Evolutionary conservation across 2,329 filamentous ascomycete species (phyloP).

Genomic region (Chaetomiaceae sp.): DNA sequence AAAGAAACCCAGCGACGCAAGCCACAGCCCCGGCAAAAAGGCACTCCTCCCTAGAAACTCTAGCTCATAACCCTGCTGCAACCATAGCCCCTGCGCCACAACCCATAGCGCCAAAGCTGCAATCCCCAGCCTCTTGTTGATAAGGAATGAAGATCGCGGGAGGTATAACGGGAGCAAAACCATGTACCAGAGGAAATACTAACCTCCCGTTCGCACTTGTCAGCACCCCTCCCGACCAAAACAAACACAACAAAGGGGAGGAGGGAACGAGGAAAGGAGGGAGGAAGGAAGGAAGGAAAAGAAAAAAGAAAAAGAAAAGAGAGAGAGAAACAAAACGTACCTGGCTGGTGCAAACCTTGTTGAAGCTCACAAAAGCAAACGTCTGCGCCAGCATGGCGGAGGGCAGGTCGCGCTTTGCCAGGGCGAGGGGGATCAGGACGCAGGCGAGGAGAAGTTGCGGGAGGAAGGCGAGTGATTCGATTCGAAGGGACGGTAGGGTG

Average conservation of each 20-base stretch:
- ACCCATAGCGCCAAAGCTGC: conserved; percentile 69
- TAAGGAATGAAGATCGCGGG: conserved; percentile 69
- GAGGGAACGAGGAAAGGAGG: not conserved
- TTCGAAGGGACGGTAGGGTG: conserved; percentile 34
- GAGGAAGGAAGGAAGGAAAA: too few species aligned
- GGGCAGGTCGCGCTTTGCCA: conserved; percentile 78
- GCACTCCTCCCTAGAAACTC: conserved; percentile 79
- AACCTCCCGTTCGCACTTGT: not conserved
- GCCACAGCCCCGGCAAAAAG: conserved; percentile 81
- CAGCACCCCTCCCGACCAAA: not conserved
- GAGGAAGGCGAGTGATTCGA: conserved; percentile 82
- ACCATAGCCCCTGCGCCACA: conserved; percentile 67
- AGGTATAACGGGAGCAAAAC: conserved; percentile 90
- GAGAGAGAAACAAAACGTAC: too few species aligned
- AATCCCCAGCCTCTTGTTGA: conserved; percentile 56
- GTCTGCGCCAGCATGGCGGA: conserved; percentile 90
- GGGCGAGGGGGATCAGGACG: conserved; percentile 61
- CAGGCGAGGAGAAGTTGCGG: conserved; percentile 82
- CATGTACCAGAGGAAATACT: conserved; percentile 99
- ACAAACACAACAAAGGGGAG: not conserved
- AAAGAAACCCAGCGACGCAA: conserved; percentile 74
- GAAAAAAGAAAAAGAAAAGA: too few species aligned
- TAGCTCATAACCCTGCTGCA: conserved; percentile 69
- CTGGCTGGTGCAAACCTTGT: conserved; percentile 98
- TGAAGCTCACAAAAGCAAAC: conserved; percentile 94